A percentile compares a stretch with the other conserved stretches of the same genome.
These are phyloP conservation scores for Venturiaceae sp. DNA, from an alignment of 2,329 filamentous ascomycete genomes.

Conservation along the genomic window DNA sequence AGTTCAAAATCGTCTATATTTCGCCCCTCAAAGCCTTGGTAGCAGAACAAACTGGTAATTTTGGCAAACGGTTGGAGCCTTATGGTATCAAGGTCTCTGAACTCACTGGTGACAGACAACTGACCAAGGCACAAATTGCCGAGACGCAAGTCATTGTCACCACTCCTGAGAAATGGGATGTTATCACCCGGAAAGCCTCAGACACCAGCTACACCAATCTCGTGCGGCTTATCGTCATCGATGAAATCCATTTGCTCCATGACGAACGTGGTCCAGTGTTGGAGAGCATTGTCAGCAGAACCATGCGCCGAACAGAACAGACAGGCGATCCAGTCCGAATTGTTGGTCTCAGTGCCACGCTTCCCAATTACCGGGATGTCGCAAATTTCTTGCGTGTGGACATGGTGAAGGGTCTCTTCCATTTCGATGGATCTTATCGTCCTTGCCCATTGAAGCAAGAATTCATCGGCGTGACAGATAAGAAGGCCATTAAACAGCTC, in stretches of 20 bases:
- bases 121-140: slow-evolving; percentile 96
- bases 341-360: slow-evolving; percentile 84
- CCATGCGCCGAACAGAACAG: slow-evolving; percentile 86
- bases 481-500: slow-evolving; percentile 96
- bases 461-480: slow-evolving; percentile 94
- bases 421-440: slow-evolving; percentile 89
- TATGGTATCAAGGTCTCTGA: slow-evolving; percentile 94
- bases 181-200: slow-evolving; percentile 95
- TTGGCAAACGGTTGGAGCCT: slow-evolving; percentile 79
- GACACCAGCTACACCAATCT: slow-evolving; percentile 95
- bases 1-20: slow-evolving; percentile 98
- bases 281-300: slow-evolving; percentile 93
- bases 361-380: slow-evolving; percentile 95
- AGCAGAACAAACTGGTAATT: slow-evolving; percentile 96
- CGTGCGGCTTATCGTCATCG: slow-evolving; percentile 92
- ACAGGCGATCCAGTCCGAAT: slow-evolving; percentile 88
- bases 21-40: slow-evolving; percentile 92
- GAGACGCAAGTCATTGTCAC: slow-evolving; percentile 98
- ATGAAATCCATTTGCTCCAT: slow-evolving; percentile 95
- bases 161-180: slow-evolving; percentile 98
- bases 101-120: slow-evolving; percentile 90
- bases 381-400: slow-evolving; percentile 92
- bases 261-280: slow-evolving; percentile 94
- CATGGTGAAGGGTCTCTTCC: slow-evolving; percentile 74
- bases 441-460: slow-evolving; percentile 94